phyloP scores from a whole-genome alignment of 2,329 filamentous ascomycete species.

The Blumeriella jaapii region DNA sequence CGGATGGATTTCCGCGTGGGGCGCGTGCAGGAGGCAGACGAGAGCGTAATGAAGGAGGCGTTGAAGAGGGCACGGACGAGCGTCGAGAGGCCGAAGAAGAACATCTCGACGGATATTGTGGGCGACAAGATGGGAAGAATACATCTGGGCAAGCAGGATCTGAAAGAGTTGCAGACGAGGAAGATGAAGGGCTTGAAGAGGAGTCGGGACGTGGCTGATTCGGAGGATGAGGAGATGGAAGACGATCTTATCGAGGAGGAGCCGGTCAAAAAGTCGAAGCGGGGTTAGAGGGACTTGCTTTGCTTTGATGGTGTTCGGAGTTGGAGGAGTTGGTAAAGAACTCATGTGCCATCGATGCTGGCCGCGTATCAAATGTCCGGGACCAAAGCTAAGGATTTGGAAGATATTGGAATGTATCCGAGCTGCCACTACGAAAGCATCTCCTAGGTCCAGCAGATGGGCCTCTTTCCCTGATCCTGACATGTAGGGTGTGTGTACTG shows the following conservation, averaged over 20 bases:
- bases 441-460: too few relatives aligned
- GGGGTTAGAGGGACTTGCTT: slow-evolving; percentile 9
- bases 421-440: neutral
- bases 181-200: slow-evolving; percentile 99
- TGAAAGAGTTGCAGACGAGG: slow-evolving; percentile 77
- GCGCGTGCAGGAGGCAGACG: slow-evolving; percentile 66
- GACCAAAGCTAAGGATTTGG: neutral
- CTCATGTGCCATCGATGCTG: neutral
- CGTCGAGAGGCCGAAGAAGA: slow-evolving; percentile 86
- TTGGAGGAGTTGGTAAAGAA: slow-evolving; percentile 8
- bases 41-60: slow-evolving; percentile 74
- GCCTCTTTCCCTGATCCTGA: too few relatives aligned
- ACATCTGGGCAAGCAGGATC: slow-evolving; percentile 82
- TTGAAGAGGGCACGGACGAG: slow-evolving; percentile 70
- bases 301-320: slow-evolving; percentile 20
- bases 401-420: neutral
- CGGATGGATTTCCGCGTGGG: slow-evolving; percentile 86
- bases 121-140: slow-evolving; percentile 95
- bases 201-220: slow-evolving; percentile 49
- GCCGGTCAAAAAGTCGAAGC: slow-evolving; percentile 22
- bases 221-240: slow-evolving; percentile 39
- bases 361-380: neutral
- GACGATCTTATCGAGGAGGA: slow-evolving; percentile 32
- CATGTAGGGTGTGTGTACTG: too few relatives aligned
- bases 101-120: slow-evolving; percentile 80